Evolutionary conservation across 2,329 filamentous ascomycete species (phyloP).

Genomic region (Phialophora expanda): DNA sequence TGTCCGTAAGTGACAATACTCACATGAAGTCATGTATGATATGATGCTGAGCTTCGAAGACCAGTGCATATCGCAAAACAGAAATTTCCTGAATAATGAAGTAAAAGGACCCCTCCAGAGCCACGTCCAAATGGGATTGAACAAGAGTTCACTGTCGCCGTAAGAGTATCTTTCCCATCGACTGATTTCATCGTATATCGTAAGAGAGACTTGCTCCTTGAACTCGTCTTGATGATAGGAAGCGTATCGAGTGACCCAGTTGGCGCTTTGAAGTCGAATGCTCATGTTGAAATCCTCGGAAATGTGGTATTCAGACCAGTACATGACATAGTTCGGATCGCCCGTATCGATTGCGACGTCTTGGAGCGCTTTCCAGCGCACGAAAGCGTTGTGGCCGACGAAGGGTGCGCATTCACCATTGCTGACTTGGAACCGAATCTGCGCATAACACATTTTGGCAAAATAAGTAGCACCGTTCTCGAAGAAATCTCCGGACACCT

Average conservation of each 20-base stretch:
- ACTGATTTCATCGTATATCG: conserved; percentile 80
- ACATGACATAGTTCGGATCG: conserved; percentile 61
- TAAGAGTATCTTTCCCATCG: conserved; percentile 88
- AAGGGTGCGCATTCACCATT: conserved; percentile 75
- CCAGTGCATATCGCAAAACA: conserved; percentile 65
- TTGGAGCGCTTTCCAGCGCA: conserved; percentile 70
- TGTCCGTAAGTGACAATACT: conserved; percentile 53
- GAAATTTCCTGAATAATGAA: conserved; percentile 74
- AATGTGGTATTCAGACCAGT: conserved; percentile 76
- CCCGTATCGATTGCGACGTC: conserved; percentile 62
- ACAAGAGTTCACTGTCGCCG: conserved; percentile 79
- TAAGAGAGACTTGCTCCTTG: conserved; percentile 79
- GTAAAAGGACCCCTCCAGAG: conserved; percentile 75
- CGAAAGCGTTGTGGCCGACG: conserved; percentile 76
- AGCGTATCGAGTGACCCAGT: conserved; percentile 71
- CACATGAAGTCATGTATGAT: conserved; percentile 61
- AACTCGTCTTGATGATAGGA: conserved; percentile 72
- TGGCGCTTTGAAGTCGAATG: conserved; percentile 69
- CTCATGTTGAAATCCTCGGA: conserved; percentile 80
- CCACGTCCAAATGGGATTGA: conserved; percentile 77
- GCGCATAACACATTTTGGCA: conserved; percentile 75
- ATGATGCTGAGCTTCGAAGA: conserved; percentile 72
- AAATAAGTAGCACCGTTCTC: conserved; percentile 79
- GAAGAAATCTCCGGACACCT: conserved; percentile 72
- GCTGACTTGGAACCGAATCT: conserved; percentile 71